Conservation (phyloP, 345 rosid species). For the Eucalyptus regnans region DNA sequence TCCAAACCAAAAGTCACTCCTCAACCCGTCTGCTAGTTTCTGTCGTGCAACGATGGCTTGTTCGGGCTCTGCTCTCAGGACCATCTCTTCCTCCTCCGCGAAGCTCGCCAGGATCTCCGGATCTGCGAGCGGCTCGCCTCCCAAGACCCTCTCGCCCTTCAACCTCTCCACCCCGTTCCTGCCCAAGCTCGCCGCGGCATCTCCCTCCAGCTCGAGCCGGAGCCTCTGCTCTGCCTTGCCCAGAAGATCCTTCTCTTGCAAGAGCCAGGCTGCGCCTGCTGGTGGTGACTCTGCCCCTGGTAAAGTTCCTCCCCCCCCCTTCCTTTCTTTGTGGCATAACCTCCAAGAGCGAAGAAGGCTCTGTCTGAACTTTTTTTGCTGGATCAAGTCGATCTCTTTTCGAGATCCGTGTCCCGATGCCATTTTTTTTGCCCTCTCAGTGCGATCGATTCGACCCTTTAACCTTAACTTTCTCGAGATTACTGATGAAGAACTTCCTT, state of each 20-base stretch:
- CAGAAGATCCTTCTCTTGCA: slow-evolving; percentile 33
- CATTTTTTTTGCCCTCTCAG: neutral
- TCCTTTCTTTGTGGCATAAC: neutral
- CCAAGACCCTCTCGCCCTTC: neutral
- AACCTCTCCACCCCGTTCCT: slow-evolving; percentile 3
- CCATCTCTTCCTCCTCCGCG: slow-evolving; percentile 7
- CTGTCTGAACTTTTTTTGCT: neutral
- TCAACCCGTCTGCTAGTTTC: neutral
- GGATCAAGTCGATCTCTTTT: neutral
- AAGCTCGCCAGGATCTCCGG: neutral
- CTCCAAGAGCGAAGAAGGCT: neutral
- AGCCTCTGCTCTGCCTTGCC: neutral
- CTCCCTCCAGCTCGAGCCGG: neutral
- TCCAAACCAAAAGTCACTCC: neutral
- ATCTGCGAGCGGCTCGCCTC: neutral
- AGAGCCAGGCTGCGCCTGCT: slow-evolving; percentile 16
- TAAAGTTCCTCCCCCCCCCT: neutral
- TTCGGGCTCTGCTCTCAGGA: slow-evolving; percentile 9
- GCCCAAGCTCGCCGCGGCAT: neutral
- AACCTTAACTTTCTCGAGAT: neutral
- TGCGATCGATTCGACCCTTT: neutral
- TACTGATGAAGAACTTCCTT: neutral
- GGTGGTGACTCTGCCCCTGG: slow-evolving; percentile 20
- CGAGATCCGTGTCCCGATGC: neutral
- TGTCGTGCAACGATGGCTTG: slow-evolving; percentile 12